Conservation (phyloP, 495 filamentous ascomycete genomes). For the Endocarpon pusillum region DNA sequence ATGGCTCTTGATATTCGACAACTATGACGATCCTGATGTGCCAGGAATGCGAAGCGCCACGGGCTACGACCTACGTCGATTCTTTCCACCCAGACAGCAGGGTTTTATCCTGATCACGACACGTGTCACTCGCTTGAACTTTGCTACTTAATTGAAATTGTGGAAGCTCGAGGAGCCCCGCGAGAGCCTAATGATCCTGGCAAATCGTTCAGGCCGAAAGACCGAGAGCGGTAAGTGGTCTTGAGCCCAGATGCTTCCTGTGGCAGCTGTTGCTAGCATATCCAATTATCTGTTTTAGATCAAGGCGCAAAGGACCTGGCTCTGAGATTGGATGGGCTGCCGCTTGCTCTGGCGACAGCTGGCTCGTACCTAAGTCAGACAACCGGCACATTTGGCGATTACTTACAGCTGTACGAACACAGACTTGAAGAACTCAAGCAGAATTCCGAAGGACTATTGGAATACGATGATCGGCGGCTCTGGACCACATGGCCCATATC, state of each 20-base stretch:
- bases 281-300: background rate
- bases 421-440: slow-evolving; percentile 15
- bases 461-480: slow-evolving; percentile 4
- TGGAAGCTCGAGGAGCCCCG: too few species aligned
- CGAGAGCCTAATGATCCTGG: too few species aligned
- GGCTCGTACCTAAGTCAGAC: slow-evolving; percentile 15
- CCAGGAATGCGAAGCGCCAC: slow-evolving; percentile 5
- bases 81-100: slow-evolving; percentile 20
- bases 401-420: slow-evolving; percentile 18
- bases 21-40: slow-evolving; percentile 20
- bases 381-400: slow-evolving; percentile 7
- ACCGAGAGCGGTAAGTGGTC: too few species aligned
- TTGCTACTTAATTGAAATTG: too few species aligned
- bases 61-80: slow-evolving; percentile 18
- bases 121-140: slow-evolving; percentile 13
- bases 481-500: slow-evolving; percentile 16
- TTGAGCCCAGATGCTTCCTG: too few species aligned
- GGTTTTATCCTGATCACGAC: slow-evolving; percentile 26
- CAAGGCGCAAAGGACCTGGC: slow-evolving; percentile 4
- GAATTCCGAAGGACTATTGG: background rate
- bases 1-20: slow-evolving; percentile 27
- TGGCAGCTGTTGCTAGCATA: too few species aligned
- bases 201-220: too few species aligned
- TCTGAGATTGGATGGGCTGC: slow-evolving; percentile 15
- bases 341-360: slow-evolving; percentile 18